Evolutionary conservation across 345 rosid species (phyloP), one percentile per base, ranked within the genome.

Genomic region (Euphorbia pulcherrima): DNA sequence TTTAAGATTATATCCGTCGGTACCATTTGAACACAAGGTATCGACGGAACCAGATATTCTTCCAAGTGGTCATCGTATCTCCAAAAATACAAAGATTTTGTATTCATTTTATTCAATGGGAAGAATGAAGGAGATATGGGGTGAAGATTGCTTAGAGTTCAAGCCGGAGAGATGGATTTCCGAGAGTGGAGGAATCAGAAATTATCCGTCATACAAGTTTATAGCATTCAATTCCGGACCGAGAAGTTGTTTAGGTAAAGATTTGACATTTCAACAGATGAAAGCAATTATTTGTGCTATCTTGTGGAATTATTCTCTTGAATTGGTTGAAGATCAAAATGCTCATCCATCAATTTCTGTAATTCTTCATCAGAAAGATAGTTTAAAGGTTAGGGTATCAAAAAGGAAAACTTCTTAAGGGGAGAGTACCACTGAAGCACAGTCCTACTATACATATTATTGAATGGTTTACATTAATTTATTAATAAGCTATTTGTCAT

Each of bases 91-190:
- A 12, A 69, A 28, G 59, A 33, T 69, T 10, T 7, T 59, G 23
- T 60, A 55, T 21, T 59, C 58, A 6, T 17, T 47, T 6, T 69
- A 59, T 24, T 4, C 72, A 2, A 60, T 47, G 56, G 72, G 55
- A 47, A 68, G 72, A 35, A 68, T 55, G 71, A 41, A 57, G 11
- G 50, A 40, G 9, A 44, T 28, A 27, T 68, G 72, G 72, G 72
- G 72, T 1, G 13, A 47, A 29, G 72, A 69, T 60, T 69, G 66
- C 47, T 29, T 48, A 35, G 66, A 69, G 21, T 69, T 69, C 28
- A 69, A 69, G 55, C 55, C 55, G n/a, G 55, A 51, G 24, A 51
- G 55, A 16, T 47, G 51, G 51, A 47, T 47, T 0, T 47, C 17
- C 14, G 5, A 47, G n/a, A 16, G 18, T 13, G 51, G 51, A 16